Evolutionary conservation across 805 yeast genomes (phyloP).

Genomic region (Yarrowia hollandica): DNA sequence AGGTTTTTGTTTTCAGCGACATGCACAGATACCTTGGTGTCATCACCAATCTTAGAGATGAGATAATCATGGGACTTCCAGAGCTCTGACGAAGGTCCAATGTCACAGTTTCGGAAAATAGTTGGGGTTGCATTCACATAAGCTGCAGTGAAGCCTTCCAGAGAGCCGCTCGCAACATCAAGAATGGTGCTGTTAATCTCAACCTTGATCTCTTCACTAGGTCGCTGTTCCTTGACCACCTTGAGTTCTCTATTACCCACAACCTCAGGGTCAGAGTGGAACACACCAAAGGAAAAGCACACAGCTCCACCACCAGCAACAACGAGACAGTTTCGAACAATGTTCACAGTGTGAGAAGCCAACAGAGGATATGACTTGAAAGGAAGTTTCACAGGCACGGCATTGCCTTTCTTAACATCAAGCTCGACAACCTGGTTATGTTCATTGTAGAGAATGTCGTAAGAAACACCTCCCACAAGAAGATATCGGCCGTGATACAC

Average conservation of each 20-base stretch:
- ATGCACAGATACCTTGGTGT: slow-evolving; percentile 39
- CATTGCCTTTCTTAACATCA: background rate
- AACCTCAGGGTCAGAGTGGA: slow-evolving; percentile 45
- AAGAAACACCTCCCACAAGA: slow-evolving; percentile 57
- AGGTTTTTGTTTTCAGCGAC: slow-evolving; percentile 34
- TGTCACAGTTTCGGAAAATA: slow-evolving; percentile 35
- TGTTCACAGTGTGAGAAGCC: slow-evolving; percentile 53
- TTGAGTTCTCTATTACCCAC: background rate
- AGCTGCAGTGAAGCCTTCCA: background rate
- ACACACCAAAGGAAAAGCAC: slow-evolving; percentile 76
- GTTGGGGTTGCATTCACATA: slow-evolving; percentile 35
- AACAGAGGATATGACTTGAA: slow-evolving; percentile 46
- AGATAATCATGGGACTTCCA: slow-evolving; percentile 42
- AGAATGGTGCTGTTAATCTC: background rate
- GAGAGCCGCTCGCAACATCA: slow-evolving; percentile 1
- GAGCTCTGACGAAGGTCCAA: slow-evolving; percentile 37
- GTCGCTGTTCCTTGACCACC: slow-evolving; percentile 10
- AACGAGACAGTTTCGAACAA: slow-evolving; percentile 35
- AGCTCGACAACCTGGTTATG: slow-evolving; percentile 44
- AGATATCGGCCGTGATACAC: slow-evolving; percentile 43
- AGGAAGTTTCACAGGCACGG: slow-evolving; percentile 6
- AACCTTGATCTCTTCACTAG: background rate
- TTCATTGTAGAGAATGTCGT: slow-evolving; percentile 42
- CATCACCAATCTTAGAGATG: slow-evolving; percentile 36
- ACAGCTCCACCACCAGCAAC: slow-evolving; percentile 73